A percentile compares a stretch with the other conserved stretches of the same genome.
Evolutionary conservation across 2,329 filamentous ascomycete species (phyloP).

Genomic region (Paecilomyces sp.): DNA sequence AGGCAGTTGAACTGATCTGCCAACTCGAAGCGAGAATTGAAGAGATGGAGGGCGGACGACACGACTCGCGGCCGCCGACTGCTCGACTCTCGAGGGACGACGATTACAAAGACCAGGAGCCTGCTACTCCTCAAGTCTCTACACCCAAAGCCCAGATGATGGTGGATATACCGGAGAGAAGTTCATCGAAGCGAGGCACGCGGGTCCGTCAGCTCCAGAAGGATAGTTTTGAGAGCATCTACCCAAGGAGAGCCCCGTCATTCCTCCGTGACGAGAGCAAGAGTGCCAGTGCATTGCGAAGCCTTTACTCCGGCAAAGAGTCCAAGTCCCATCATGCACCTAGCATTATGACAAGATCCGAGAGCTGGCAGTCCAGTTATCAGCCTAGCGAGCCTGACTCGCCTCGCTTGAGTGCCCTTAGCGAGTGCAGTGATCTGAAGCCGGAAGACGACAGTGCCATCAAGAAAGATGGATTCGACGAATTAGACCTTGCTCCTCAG

Average conservation of each 20-base stretch:
- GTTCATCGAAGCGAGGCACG: slow-evolving; percentile 27
- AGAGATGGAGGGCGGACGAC: slow-evolving; percentile 17
- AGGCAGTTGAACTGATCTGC: slow-evolving; percentile 38
- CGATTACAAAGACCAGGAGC: slow-evolving; percentile 7
- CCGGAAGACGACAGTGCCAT: slow-evolving; percentile 16
- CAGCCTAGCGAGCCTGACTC: slow-evolving; percentile 28
- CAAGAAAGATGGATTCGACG: slow-evolving; percentile 7
- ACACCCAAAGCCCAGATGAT: slow-evolving; percentile 20
- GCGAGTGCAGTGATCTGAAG: slow-evolving; percentile 38
- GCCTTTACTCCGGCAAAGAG: slow-evolving; percentile 26
- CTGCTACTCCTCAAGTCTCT: slow-evolving; percentile 9
- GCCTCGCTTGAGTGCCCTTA: slow-evolving; percentile 36
- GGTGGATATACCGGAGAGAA: slow-evolving; percentile 32
- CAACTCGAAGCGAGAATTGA: slow-evolving; percentile 35
- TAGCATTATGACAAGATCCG: slow-evolving; percentile 25
- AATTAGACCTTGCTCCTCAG: not conserved
- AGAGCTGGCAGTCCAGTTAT: slow-evolving; percentile 28
- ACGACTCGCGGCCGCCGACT: slow-evolving; percentile 17
- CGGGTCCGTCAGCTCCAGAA: slow-evolving; percentile 8
- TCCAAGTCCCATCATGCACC: slow-evolving; percentile 18
- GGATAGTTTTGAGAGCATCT: not conserved
- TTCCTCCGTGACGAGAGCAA: slow-evolving; percentile 30
- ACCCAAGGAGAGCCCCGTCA: slow-evolving; percentile 28
- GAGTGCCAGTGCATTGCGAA: slow-evolving; percentile 32
- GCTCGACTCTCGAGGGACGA: slow-evolving; percentile 18